phyloP scores from a whole-genome alignment of 257 asterid species.

The Solanum peruvianum region DNA sequence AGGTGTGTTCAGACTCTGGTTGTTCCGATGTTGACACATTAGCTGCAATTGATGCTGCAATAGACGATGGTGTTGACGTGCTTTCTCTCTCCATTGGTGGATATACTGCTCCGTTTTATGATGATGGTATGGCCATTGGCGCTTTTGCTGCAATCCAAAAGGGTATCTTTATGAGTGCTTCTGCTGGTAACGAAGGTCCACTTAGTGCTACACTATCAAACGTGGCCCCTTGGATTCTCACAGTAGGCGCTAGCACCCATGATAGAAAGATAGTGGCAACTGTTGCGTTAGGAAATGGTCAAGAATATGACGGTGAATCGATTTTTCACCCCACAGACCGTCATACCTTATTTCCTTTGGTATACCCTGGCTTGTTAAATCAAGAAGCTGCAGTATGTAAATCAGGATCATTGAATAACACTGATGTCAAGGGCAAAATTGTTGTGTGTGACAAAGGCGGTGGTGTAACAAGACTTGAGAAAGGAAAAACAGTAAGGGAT shows the following conservation, averaged over 20 bases:
- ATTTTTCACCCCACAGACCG: background rate
- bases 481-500: conserved; percentile 9
- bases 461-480: background rate
- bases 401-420: background rate
- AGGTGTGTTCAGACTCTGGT: background rate
- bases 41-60: conserved; percentile 26
- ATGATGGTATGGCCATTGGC: conserved; percentile 12
- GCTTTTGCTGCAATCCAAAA: conserved; percentile 14
- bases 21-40: conserved; percentile 11
- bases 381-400: background rate
- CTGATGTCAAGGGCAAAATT: conserved; percentile 7
- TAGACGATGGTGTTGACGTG: conserved; percentile 24
- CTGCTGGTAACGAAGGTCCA: conserved; percentile 22
- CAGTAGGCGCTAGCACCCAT: conserved; percentile 23
- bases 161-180: conserved; percentile 19
- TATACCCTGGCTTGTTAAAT: background rate
- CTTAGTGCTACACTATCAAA: background rate
- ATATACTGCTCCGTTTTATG: background rate
- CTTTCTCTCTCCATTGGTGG: conserved; percentile 20
- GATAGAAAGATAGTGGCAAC: conserved; percentile 10
- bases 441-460: conserved; percentile 13
- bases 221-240: conserved; percentile 36
- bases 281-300: conserved; percentile 12
- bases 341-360: conserved; percentile 1
- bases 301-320: conserved; percentile 14